phyloP scores from a whole-genome alignment of 306 rosid genomes.

The Prosopis cineraria region DNA sequence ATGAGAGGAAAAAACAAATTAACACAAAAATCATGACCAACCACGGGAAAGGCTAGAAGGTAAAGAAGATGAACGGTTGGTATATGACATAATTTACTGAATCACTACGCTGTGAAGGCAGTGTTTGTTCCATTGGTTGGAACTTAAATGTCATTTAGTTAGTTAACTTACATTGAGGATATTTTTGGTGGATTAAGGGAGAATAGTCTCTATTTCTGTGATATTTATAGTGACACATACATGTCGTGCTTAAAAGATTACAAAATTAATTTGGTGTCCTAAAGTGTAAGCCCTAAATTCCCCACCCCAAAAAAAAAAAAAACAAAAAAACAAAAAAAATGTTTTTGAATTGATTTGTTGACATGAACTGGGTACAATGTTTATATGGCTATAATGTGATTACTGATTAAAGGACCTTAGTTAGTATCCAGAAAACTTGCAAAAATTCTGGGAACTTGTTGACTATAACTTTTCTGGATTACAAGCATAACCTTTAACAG shows the following conservation, averaged over 20 bases:
- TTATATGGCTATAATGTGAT: neutral
- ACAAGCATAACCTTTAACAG: neutral
- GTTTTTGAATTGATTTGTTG: too few species aligned
- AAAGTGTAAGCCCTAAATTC: neutral
- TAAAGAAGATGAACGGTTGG: neutral
- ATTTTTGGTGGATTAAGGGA: slow-evolving; percentile 10
- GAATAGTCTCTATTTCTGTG: neutral
- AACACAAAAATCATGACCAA: slow-evolving; percentile 27
- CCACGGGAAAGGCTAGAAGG: slow-evolving; percentile 16
- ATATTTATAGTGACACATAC: neutral
- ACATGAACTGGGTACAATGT: neutral
- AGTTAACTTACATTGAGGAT: slow-evolving; percentile 13
- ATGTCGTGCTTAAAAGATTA: too few species aligned
- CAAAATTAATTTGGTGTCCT: neutral
- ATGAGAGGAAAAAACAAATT: slow-evolving; percentile 1
- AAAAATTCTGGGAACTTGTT: neutral
- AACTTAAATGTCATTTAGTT: neutral
- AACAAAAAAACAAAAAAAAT: too few species aligned
- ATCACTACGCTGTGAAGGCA: neutral
- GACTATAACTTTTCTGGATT: neutral
- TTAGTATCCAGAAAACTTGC: neutral
- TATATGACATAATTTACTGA: neutral
- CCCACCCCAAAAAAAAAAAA: too few species aligned
- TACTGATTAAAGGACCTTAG: neutral
- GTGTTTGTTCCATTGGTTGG: slow-evolving; percentile 10